These are phyloP conservation scores for Xylaria arbuscula DNA, from an alignment of 2,329 filamentous ascomycete genomes.

Conservation along the genomic window DNA sequence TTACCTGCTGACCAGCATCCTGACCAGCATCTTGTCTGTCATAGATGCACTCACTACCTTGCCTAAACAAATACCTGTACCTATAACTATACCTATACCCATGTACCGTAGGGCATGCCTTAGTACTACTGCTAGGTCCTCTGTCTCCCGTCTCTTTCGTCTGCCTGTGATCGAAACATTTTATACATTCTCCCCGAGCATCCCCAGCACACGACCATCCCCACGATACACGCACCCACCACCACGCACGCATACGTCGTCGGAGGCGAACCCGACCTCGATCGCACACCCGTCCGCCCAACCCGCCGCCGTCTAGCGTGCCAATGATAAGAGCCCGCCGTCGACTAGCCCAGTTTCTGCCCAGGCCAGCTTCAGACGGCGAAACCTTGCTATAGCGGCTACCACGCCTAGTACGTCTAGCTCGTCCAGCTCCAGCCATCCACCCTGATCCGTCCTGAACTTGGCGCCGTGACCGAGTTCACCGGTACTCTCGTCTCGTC, in stretches of 20 bases:
- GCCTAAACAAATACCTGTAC: not conserved
- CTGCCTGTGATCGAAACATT: too few species aligned
- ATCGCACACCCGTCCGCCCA: conserved; percentile 26
- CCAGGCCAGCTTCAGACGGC: conserved; percentile 30
- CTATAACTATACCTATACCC: not conserved
- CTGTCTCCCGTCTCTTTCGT: too few species aligned
- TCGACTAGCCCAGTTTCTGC: conserved; percentile 28
- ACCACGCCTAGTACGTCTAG: conserved; percentile 29
- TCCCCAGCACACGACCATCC: too few species aligned
- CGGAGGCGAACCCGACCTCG: conserved; percentile 15
- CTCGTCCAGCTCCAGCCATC: not conserved
- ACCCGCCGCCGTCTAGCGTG: conserved; percentile 14
- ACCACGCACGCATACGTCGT: not conserved
- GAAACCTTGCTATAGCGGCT: conserved; percentile 35
- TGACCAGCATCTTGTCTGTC: not conserved
- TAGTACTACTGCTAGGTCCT: too few species aligned
- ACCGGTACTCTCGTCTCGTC: conserved; percentile 9
- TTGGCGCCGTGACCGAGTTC: conserved; percentile 36
- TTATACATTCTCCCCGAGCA: too few species aligned
- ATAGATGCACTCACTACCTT: not conserved
- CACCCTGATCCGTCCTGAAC: conserved; percentile 29
- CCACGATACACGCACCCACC: too few species aligned
- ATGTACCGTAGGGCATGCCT: too few species aligned
- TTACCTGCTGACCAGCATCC: conserved; percentile 1
- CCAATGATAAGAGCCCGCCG: conserved; percentile 37